Evolutionary conservation across 305 asterid species (phyloP).

Genomic region (Fraxinus greggii): DNA sequence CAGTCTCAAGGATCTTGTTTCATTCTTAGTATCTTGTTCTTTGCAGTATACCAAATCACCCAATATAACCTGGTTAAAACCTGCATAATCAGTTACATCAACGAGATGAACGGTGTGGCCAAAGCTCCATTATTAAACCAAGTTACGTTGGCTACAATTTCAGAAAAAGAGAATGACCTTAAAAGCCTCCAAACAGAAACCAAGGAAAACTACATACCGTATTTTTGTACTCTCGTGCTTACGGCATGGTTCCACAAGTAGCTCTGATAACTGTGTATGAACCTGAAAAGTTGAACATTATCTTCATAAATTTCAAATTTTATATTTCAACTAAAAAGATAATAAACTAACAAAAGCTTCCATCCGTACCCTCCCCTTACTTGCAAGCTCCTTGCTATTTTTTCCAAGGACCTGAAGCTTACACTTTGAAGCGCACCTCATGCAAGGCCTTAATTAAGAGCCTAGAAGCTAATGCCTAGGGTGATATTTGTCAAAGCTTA

Average conservation of each 20-base stretch:
- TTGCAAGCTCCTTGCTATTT: slow-evolving; percentile 13
- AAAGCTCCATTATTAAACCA: slow-evolving; percentile 8
- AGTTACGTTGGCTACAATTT: not conserved
- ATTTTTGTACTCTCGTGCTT: slow-evolving; percentile 77
- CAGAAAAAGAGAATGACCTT: slow-evolving; percentile 3
- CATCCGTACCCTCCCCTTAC: not conserved
- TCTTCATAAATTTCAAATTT: slow-evolving; percentile 19
- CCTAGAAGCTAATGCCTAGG: not conserved
- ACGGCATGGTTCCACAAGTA: slow-evolving; percentile 96
- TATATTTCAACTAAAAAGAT: not conserved
- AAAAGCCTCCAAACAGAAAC: slow-evolving; percentile 14
- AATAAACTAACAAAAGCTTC: slow-evolving; percentile 8
- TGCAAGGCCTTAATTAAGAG: not conserved
- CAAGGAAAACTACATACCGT: slow-evolving; percentile 48
- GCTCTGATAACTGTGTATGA: slow-evolving; percentile 95
- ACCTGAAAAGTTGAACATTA: slow-evolving; percentile 59
- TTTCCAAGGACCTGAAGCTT: not conserved
- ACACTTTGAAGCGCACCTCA: not conserved
- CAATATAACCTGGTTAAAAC: slow-evolving; percentile 59
- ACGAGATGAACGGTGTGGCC: slow-evolving; percentile 17
- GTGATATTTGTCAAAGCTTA: not conserved
- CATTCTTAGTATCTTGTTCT: slow-evolving; percentile 43
- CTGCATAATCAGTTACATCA: slow-evolving; percentile 42
- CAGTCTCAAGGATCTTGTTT: slow-evolving; percentile 32
- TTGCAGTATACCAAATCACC: slow-evolving; percentile 93